Base-by-base conservation (phyloP, 495 filamentous ascomycete genomes). In the Acidomyces sp. region DNA sequence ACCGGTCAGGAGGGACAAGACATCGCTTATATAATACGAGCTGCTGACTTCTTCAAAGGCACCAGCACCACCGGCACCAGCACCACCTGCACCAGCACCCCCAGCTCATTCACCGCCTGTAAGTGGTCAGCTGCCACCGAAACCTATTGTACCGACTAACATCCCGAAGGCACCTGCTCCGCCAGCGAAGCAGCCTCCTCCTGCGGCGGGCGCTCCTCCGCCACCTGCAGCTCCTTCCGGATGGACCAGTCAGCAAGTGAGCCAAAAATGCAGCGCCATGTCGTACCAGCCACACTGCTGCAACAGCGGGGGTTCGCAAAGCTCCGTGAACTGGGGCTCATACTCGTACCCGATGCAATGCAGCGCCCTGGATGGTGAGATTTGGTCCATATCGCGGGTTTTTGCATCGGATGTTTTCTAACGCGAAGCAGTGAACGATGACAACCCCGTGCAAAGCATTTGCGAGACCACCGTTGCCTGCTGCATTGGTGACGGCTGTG, bases 391-490 rank as follows among this genome's bases (percentile, higher is more conserved):
- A 32, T 17, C 18, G 29, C 29, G 18, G 29, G 18, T 17, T 17
- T 17, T 32, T 32, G 29, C 18, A 32, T 15, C 29, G 18, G 29
- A 15, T 32, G n/a, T 32, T 15, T 15, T 32, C 18, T 32, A 5
- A 3, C 29, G 29, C 29, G 29, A n/a, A 32, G 29, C 29, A 32
- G 29, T n/a, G n/a, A 17, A 32, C 29, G 18, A 17, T 11, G 18
- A n/a, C 29, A 32, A 32, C 29, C 29, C 29, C 29, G 29, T 32
- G 18, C 29, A 32, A 32, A 32, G 29, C 29, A 32, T 32, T 32
- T 32, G 29, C 29, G 29, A 32, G 29, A 32, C 29, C 18, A 32
- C 29, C 13, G 29, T 32, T 17, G 29, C 29, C 29, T 32, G 29
- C 29, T 32, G 29, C 29, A 32, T 32, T 32, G 29, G 29, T 17